These are phyloP conservation scores for Gossypium anomalum DNA, from an alignment of 345 rosid genomes.

Conservation along the genomic window DNA sequence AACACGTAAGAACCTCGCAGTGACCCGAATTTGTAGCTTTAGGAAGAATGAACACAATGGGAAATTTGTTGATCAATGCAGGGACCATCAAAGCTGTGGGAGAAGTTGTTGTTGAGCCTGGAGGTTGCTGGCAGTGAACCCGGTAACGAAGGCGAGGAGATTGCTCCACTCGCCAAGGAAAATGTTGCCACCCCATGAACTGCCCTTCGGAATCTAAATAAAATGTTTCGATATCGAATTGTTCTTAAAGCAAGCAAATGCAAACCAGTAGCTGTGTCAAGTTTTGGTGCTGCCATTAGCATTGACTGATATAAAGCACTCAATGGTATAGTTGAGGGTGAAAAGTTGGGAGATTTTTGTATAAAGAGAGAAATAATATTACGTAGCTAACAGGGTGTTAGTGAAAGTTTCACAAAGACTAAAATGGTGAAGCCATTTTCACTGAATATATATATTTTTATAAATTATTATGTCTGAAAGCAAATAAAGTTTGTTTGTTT, in stretches of 20 bases:
- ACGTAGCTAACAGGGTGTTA: background rate
- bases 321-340: too few species aligned
- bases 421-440: background rate
- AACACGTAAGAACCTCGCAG: background rate
- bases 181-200: constrained; percentile 76
- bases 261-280: background rate
- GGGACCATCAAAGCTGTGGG: constrained; percentile 86
- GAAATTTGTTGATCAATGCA: constrained; percentile 24
- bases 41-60: background rate
- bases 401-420: background rate
- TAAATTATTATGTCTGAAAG: background rate
- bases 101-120: constrained; percentile 54
- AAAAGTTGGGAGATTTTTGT: constrained; percentile 8
- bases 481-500: too few species aligned
- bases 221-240: too few species aligned
- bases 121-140: constrained; percentile 52
- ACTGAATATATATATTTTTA: background rate
- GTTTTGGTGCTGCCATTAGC: background rate
- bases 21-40: background rate
- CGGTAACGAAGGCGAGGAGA: constrained; percentile 76
- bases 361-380: background rate
- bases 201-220: background rate
- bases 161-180: constrained; percentile 78
- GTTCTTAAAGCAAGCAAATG: background rate
- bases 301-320: too few species aligned